Conservation (phyloP, 2,329 filamentous ascomycete genomes). For the Nemania serpens region DNA sequence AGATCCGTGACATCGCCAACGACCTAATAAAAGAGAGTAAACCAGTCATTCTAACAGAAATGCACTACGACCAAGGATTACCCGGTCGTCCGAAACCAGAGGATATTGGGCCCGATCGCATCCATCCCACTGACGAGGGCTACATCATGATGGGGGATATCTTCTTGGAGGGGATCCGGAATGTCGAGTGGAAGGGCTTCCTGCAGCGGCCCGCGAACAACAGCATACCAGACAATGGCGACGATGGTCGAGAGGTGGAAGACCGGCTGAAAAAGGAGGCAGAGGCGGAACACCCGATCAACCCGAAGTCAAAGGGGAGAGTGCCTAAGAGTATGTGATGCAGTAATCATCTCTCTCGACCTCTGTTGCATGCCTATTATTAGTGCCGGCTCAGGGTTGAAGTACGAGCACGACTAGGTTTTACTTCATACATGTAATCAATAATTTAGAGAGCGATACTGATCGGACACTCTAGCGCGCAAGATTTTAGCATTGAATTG, state of each 20-base stretch:
- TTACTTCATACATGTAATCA: no score
- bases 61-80: conserved; percentile 37
- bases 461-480: no score
- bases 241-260: conserved; percentile 33
- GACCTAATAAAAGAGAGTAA: conserved; percentile 34
- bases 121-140: conserved; percentile 38
- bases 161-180: conserved; percentile 35
- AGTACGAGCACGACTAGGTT: neutral
- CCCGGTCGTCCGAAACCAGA: conserved; percentile 28
- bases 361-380: neutral
- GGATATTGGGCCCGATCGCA: conserved; percentile 35
- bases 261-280: conserved; percentile 29
- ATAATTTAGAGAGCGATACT: no score
- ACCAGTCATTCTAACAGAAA: conserved; percentile 35
- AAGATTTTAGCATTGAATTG: no score
- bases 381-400: neutral
- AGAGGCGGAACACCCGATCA: conserved; percentile 30
- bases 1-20: conserved; percentile 34
- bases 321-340: neutral
- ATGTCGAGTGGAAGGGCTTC: conserved; percentile 34
- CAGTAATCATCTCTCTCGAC: neutral
- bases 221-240: conserved; percentile 32
- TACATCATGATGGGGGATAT: conserved; percentile 40
- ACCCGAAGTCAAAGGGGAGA: neutral
- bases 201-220: conserved; percentile 31